These are phyloP conservation scores for Debaryomyces psychrophilus DNA, from an alignment of 1,139 yeast genomes.

Conservation along the genomic window DNA sequence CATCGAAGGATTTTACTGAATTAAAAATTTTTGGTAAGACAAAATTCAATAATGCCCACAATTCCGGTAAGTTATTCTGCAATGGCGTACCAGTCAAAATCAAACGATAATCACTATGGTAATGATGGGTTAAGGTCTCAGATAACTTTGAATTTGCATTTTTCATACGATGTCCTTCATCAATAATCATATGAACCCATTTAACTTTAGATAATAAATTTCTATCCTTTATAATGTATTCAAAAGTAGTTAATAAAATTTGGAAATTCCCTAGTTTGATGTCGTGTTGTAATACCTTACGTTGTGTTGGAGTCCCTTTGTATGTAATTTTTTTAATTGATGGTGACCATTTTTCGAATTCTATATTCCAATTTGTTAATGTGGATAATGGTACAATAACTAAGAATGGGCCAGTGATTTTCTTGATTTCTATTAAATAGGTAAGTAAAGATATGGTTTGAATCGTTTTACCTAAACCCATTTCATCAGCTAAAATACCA, in stretches of 20 bases:
- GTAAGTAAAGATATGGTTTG: constrained; percentile 95
- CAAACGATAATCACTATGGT: constrained; percentile 74
- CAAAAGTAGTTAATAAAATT: constrained; percentile 77
- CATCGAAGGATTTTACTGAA: constrained; percentile 84
- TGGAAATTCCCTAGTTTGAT: constrained; percentile 71
- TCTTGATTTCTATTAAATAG: constrained; percentile 78
- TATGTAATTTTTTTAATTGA: constrained; percentile 65
- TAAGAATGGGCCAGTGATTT: constrained; percentile 69
- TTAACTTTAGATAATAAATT: constrained; percentile 65
- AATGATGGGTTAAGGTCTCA: constrained; percentile 68
- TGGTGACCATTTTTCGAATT: constrained; percentile 90
- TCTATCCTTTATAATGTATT: constrained; percentile 75
- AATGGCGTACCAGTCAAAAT: constrained; percentile 88
- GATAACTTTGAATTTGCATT: constrained; percentile 77
- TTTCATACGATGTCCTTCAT: constrained; percentile 90
- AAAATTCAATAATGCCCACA: constrained; percentile 81
- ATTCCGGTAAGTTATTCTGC: constrained; percentile 81
- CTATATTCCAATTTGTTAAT: constrained; percentile 81
- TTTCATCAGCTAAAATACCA: constrained; percentile 96
- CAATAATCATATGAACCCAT: constrained; percentile 88
- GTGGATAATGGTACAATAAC: constrained; percentile 86
- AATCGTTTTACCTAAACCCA: constrained; percentile 97
- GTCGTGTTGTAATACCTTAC: constrained; percentile 65
- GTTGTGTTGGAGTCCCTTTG: constrained; percentile 73
- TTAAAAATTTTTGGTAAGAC: constrained; percentile 81